Base-by-base conservation (phyloP, 768 basidiomycete species). In the Lentinula sp. region DNA sequence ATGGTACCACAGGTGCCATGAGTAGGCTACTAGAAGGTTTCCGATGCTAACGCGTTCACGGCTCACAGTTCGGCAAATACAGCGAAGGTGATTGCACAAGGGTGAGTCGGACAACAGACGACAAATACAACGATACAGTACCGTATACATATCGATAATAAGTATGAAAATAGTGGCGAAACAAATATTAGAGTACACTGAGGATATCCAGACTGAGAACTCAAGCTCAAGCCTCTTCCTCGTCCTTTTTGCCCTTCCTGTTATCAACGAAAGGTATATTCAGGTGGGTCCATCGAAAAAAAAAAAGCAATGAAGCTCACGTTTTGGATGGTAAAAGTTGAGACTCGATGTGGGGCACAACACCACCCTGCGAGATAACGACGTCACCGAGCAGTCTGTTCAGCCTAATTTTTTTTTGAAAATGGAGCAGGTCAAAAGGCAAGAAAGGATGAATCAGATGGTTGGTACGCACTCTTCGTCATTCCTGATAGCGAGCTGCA, bases 401-500 rank as follows among this genome's bases (percentile, higher is more conserved):
- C 71, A 85, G 69, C 71, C 79, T 79, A 39, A 1, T 39, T n/a
- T n/a, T n/a, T n/a, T n/a, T n/a, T 46, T 13, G 43, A 55, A 52
- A 23, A 28, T 28, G 0, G 39, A 36, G 54, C 36, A 33, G 1
- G 6, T 58, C n/a, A 43, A 2, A 7, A 37, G 4, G 16, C 8
- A 9, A 59, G 13, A 18, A 28, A 15, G 1, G n/a, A 18, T 6
- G n/a, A 59, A 32, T 28, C 28, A 28, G 1, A 49, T 12, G 5
- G 49, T n/a, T 43, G 18, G 3, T 42, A 12, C 78, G 50, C 64
- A 81, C 81, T 83, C 85, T 66, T 87, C 86, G 61, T 86, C 85
- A 72, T 87, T 85, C 52, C 89, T 82, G 73, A 90, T 87, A 62
- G 88, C 88, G 62, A 90, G 81, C 68, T 90, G 88, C 48, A 90